Evolutionary conservation across 1,284 basidiomycete genomes (phyloP).

Genomic region (Vanrija humicola): DNA sequence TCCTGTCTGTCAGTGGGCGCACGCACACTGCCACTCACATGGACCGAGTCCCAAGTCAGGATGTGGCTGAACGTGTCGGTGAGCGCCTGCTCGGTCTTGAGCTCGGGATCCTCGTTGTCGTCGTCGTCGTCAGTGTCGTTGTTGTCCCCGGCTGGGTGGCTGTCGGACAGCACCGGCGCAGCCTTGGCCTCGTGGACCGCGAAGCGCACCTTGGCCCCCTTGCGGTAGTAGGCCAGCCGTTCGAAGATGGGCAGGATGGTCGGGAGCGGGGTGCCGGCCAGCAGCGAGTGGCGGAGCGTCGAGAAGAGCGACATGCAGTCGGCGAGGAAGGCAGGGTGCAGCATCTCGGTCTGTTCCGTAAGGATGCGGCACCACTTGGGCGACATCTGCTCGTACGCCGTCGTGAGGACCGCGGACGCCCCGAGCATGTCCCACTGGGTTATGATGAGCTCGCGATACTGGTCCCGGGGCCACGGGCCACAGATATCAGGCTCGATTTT

Average conservation of each 20-base stretch:
- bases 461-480: slow-evolving; percentile 45
- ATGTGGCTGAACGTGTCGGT: slow-evolving; percentile 7
- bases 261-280: slow-evolving; percentile 35
- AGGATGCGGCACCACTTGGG: slow-evolving; percentile 30
- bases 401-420: slow-evolving; percentile 32
- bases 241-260: slow-evolving; percentile 45
- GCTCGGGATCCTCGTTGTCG: too few relatives aligned
- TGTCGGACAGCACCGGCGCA: too few relatives aligned
- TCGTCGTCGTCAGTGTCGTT: neutral
- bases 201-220: neutral
- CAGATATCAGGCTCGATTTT: slow-evolving; percentile 36
- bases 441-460: slow-evolving; percentile 33
- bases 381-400: slow-evolving; percentile 33
- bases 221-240: slow-evolving; percentile 32
- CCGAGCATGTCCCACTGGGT: slow-evolving; percentile 31
- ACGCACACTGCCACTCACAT: slow-evolving; percentile 12
- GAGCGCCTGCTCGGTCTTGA: neutral
- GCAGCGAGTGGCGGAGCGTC: slow-evolving; percentile 36
- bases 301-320: slow-evolving; percentile 42
- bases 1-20: slow-evolving; percentile 18
- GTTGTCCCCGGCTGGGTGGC: too few relatives aligned
- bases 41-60: slow-evolving; percentile 22
- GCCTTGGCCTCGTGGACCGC: neutral
- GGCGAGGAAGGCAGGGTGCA: slow-evolving; percentile 45
- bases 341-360: slow-evolving; percentile 19